Base-by-base conservation (phyloP, 257 asterid species). In the Solanum gracilifrons region DNA sequence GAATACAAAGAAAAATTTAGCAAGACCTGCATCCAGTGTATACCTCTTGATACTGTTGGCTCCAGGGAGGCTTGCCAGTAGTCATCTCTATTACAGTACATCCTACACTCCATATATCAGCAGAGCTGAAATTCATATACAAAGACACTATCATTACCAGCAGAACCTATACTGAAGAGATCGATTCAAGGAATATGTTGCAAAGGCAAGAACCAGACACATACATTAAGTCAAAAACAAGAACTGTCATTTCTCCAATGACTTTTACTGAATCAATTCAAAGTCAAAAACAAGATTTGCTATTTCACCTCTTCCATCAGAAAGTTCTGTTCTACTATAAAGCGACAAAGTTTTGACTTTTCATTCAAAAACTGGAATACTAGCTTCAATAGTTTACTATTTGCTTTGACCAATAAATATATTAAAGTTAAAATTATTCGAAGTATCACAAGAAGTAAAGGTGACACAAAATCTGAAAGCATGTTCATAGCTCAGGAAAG, bases 41-140 rank as follows among this genome's bases (percentile, higher is more conserved):
- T 87, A 87, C 94, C 91, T 95, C 99, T 91, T 94, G 98, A 89
- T 95, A 97, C 91, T 97, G 99, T 90, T 97, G 98, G 90, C 99
- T 97, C 99, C 99, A 97, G 60, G 99, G 99, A 90, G 99, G 98
- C 93, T 96, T 97, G 76, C 99, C 99, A 32, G 99, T 97, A 37
- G 99, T 99, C 99, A 97, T 97, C 95, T 97, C 99, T 85, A 97
- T 96, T 60, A 97, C 95, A 33, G 99, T 97, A 91, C 99, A 97
- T 83, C 99, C 99, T 88, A 97, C 99, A 86, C 99, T 97, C 99
- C 99, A 97, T 91, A 97, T 94, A 93, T 97, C 99, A 62, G 99
- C 99, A 69, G 99, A 95, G 92, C 99, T 97, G 84, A 29, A 82
- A 48, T 31, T 77, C 87, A 83, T 72, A 48, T n/a, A 31, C 85